These are phyloP conservation scores for Chloroidium sp. DNA, from an alignment of 163 green algal genomes.

Conservation along the genomic window DNA sequence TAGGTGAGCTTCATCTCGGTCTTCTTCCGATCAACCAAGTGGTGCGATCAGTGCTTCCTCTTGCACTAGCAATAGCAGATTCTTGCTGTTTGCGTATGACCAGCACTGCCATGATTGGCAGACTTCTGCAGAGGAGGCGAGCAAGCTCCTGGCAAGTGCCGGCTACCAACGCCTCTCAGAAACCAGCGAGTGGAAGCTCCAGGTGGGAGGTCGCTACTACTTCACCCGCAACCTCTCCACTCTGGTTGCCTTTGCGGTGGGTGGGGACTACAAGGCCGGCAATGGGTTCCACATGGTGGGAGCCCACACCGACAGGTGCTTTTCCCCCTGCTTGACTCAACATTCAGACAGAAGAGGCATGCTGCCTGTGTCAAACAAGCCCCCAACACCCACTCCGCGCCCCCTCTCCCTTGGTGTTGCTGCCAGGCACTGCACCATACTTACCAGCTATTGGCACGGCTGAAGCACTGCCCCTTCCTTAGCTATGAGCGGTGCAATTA, in stretches of 20 bases:
- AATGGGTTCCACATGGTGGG: constrained; percentile 90
- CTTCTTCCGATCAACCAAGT: too few relatives aligned
- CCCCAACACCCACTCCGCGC: not conserved
- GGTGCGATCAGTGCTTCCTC: too few relatives aligned
- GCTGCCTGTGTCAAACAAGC: not conserved
- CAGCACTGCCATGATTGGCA: too few relatives aligned
- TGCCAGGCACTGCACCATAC: not conserved
- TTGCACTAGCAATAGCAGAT: too few relatives aligned
- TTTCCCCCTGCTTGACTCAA: not conserved
- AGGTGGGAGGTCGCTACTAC: constrained; percentile 81
- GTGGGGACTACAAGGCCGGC: constrained; percentile 69
- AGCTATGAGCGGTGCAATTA: too few relatives aligned
- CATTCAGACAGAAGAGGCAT: not conserved
- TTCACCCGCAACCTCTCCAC: constrained; percentile 89
- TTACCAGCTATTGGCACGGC: too few relatives aligned
- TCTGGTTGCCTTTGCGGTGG: constrained; percentile 88
- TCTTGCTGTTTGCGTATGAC: too few relatives aligned
- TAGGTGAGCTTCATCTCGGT: constrained; percentile 23
- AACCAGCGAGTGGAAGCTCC: constrained; percentile 50
- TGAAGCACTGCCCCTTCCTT: too few relatives aligned
- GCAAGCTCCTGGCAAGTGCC: constrained; percentile 44
- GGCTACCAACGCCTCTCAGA: constrained; percentile 73
- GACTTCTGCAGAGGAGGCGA: constrained; percentile 46
- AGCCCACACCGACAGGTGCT: constrained; percentile 84
- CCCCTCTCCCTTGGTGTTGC: not conserved